A percentile compares a stretch with the other conserved stretches of the same genome.
Evolutionary conservation across 2,329 filamentous ascomycete species (phyloP).

Genomic region (Cladophialophora carrionii): DNA sequence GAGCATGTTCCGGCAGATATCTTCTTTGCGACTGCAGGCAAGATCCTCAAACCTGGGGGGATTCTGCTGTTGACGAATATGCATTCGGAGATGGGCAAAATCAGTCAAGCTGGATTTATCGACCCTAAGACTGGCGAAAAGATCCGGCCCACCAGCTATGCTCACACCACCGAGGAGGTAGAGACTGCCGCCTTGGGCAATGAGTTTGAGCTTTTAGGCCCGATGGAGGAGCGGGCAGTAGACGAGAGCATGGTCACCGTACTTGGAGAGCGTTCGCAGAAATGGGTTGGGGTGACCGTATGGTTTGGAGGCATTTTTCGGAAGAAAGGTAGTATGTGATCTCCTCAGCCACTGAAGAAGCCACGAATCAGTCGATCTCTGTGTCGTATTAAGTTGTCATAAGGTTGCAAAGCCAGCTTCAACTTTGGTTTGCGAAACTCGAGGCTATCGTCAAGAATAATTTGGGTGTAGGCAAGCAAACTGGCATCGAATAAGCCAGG

Average conservation of each 20-base stretch:
- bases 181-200: conserved; percentile 53
- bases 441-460: conserved; percentile 69
- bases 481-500: conserved; percentile 84
- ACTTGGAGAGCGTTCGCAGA: conserved; percentile 63
- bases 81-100: conserved; percentile 63
- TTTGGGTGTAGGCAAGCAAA: conserved; percentile 85
- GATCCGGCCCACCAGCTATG: conserved; percentile 63
- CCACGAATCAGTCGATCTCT: conserved; percentile 59
- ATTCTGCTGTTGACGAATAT: conserved; percentile 67
- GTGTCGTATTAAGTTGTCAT: conserved; percentile 68
- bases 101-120: conserved; percentile 65
- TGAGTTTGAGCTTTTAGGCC: conserved; percentile 52
- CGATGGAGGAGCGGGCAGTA: conserved; percentile 51
- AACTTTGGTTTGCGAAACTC: conserved; percentile 62
- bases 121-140: conserved; percentile 58
- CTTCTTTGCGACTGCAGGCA: conserved; percentile 58
- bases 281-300: conserved; percentile 61
- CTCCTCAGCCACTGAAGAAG: conserved; percentile 28
- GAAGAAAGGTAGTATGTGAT: conserved; percentile 34
- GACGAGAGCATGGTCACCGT: conserved; percentile 60
- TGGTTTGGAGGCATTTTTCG: conserved; percentile 59
- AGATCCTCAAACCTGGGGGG: conserved; percentile 53
- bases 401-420: conserved; percentile 60
- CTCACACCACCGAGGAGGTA: conserved; percentile 58
- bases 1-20: conserved; percentile 62